Base-by-base conservation (phyloP, 2,329 filamentous ascomycete species). In the Phyllosticta capitalensis region DNA sequence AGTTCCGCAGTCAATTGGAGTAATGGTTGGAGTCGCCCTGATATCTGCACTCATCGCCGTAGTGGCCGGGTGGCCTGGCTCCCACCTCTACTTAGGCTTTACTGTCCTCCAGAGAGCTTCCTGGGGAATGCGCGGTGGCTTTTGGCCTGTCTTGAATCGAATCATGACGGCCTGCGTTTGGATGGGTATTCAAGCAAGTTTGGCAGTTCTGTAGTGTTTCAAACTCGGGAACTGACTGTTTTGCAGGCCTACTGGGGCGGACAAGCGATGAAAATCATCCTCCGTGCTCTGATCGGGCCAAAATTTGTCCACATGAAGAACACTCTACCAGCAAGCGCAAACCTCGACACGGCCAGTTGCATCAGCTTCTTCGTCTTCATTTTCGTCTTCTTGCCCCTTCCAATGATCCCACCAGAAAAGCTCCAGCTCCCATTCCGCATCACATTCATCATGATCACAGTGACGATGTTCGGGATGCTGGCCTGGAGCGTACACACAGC, bases 401-500 rank as follows among this genome's bases (percentile, higher is more conserved):
- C 80, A 2, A 76, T 75, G 67, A 74, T 81, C 19, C 72, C 73
- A 0, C 78, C 78, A 3, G 76, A 76, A 0, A 79, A 80, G 61
- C 68, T 76, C 48, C 62, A 78, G n/a, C 73, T 76, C 9, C 76
- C 71, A 52, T 65, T 72, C 7, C 77, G 75, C 64, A 78, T 75
- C 59, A 74, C 73, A n/a, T 21, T 76, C 9, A 75, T 73, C 20
- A 80, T 80, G 78, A 54, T 80, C 17, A 67, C 67, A 45, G 26
- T 52, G 3, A 56, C 54, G 26, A 56, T 56, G 59, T 55, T 60
- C 21, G 54, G 59, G n/a, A 53, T 60, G 54, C 54, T 81, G 69
- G 76, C 76, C 50, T 80, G 78, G 78, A 72, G 76, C 1, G 65
- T 79, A 3, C 64, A 48, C 49, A 45, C 72, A 3, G 72, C 72